These are phyloP conservation scores for Backusella tuberculispora DNA, from an alignment of 192 early-diverging fungal genomes.

Conservation along the genomic window DNA sequence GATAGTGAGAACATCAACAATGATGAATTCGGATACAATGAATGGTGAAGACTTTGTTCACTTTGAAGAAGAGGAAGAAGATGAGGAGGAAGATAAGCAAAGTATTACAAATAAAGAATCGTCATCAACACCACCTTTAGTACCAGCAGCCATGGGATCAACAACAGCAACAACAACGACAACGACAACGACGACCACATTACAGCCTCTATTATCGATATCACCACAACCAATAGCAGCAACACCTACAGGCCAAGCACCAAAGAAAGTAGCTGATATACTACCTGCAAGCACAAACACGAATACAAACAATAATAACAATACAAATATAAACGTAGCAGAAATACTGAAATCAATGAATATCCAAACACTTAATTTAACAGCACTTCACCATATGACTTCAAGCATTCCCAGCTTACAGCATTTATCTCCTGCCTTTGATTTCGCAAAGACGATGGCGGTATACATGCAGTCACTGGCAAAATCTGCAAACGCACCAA, in stretches of 20 bases:
- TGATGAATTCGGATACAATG: neutral
- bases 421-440: conserved; percentile 25
- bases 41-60: conserved; percentile 12
- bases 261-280: neutral
- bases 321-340: conserved; percentile 16
- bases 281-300: neutral
- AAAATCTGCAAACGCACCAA: conserved; percentile 18
- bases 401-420: conserved; percentile 22
- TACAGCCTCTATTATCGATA: neutral
- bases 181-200: neutral
- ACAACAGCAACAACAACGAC: conserved; percentile 34
- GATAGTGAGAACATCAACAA: neutral
- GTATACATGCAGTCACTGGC: conserved; percentile 33
- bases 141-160: conserved; percentile 29
- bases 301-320: neutral
- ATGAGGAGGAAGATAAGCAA: neutral
- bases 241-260: neutral
- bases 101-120: neutral
- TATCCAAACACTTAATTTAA: conserved; percentile 24
- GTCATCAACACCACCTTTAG: neutral
- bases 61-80: neutral
- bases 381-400: conserved; percentile 30
- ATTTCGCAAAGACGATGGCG: conserved; percentile 26
- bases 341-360: conserved; percentile 33
- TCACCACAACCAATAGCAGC: neutral